phyloP scores from a whole-genome alignment of 257 asterid genomes.

The Salvia splendens region DNA sequence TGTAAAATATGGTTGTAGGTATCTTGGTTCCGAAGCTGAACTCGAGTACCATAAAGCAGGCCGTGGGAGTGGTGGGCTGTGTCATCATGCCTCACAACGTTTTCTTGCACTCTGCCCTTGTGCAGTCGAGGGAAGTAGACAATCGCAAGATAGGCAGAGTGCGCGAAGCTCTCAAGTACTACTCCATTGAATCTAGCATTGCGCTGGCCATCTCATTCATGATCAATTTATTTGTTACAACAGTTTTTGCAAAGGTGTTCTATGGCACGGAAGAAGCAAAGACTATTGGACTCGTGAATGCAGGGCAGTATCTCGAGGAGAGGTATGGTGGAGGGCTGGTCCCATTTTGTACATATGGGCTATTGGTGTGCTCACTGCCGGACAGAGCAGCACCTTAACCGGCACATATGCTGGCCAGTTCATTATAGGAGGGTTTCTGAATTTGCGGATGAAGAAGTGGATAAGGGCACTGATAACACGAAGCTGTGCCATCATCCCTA shows the following conservation, averaged over 20 bases:
- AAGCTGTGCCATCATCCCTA: conserved; percentile 75
- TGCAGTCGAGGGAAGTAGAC: conserved; percentile 75
- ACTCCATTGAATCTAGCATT: conserved; percentile 67
- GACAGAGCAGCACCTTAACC: conserved; percentile 83
- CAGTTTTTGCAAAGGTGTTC: conserved; percentile 78
- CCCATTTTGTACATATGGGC: conserved; percentile 79
- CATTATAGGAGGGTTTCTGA: conserved; percentile 79
- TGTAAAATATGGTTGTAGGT: conserved; percentile 41
- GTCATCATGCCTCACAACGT: conserved; percentile 87
- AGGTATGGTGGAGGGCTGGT: conserved; percentile 72
- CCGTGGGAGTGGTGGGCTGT: conserved; percentile 87
- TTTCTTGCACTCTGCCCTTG: conserved; percentile 76
- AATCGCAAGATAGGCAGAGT: conserved; percentile 57
- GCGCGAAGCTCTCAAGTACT: conserved; percentile 68
- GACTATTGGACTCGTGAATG: conserved; percentile 70
- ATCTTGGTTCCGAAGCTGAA: conserved; percentile 71
- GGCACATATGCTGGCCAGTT: conserved; percentile 86
- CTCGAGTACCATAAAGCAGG: conserved; percentile 71
- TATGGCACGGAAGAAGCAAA: conserved; percentile 64
- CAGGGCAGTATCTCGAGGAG: conserved; percentile 74
- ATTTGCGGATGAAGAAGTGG: conserved; percentile 73
- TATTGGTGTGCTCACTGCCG: conserved; percentile 73
- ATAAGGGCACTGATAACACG: conserved; percentile 71
- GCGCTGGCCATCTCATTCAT: conserved; percentile 68
- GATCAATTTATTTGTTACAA: conserved; percentile 69